A percentile compares a stretch with the other conserved stretches of the same genome.
These are phyloP conservation scores for Oryza brachyantha DNA, from an alignment of 176 grass and related monocot species.

Conservation along the genomic window DNA sequence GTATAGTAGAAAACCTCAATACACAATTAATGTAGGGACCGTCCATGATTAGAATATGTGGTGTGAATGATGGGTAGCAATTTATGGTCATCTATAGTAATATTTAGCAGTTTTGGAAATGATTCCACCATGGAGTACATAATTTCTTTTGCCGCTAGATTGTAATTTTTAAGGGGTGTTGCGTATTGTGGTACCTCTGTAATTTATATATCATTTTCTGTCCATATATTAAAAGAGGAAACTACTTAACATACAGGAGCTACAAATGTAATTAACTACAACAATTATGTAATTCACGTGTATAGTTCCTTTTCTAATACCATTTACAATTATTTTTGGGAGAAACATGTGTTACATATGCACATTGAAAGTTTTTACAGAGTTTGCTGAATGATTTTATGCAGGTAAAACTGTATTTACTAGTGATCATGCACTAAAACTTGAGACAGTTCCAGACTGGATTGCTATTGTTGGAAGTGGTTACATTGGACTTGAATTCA, in stretches of 20 bases:
- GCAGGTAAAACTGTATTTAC: slow-evolving; percentile 88
- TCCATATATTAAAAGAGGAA: background rate
- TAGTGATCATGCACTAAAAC: slow-evolving; percentile 82
- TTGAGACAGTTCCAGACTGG: slow-evolving; percentile 86
- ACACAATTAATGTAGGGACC: no score
- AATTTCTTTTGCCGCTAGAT: background rate
- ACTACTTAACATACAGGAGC: background rate
- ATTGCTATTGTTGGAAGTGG: slow-evolving; percentile 91
- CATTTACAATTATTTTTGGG: background rate
- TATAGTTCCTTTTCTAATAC: background rate
- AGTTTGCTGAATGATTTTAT: slow-evolving; percentile 11
- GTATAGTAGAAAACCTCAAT: no score
- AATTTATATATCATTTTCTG: background rate
- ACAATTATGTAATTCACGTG: background rate
- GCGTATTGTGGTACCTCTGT: background rate
- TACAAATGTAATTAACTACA: background rate
- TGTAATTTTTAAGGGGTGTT: background rate
- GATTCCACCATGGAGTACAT: background rate
- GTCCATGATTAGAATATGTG: background rate
- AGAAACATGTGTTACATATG: background rate
- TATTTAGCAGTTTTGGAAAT: background rate
- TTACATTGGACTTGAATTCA: slow-evolving; percentile 95
- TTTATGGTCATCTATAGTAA: background rate
- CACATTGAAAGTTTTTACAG: slow-evolving; percentile 15
- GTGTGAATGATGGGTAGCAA: background rate